These are phyloP conservation scores for Solanum chiquidenum DNA, from an alignment of 257 asterid genomes.

Conservation along the genomic window DNA sequence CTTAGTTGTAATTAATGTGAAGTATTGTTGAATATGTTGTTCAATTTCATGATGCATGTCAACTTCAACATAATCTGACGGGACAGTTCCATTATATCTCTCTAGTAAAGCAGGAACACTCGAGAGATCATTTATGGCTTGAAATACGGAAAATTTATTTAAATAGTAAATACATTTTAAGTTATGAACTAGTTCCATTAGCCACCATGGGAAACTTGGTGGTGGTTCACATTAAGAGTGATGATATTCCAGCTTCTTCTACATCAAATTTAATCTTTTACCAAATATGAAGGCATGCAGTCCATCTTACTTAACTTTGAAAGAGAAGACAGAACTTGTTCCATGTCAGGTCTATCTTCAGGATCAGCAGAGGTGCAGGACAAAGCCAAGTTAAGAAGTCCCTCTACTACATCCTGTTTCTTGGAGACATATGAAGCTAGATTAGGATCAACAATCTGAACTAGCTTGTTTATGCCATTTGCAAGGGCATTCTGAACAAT, in stretches of 20 bases:
- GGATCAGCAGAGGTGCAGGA: constrained; percentile 59
- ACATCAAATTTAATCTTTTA: background rate
- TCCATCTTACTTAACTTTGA: constrained; percentile 33
- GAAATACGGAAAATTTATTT: background rate
- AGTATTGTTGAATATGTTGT: background rate
- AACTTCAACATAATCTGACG: background rate
- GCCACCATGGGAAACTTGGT: background rate
- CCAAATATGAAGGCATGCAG: background rate
- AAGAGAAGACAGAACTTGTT: constrained; percentile 40
- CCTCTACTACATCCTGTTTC: constrained; percentile 37
- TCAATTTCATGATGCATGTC: background rate
- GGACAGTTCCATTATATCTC: background rate
- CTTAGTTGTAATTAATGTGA: background rate
- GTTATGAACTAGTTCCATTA: background rate
- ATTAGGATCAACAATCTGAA: constrained; percentile 41
- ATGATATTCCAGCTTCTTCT: background rate
- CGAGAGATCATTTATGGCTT: background rate
- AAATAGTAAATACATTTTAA: background rate
- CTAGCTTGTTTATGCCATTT: constrained; percentile 27
- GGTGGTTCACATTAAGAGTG: background rate
- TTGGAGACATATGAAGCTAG: constrained; percentile 22
- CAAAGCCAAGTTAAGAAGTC: constrained; percentile 49
- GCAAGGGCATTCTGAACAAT: constrained; percentile 41
- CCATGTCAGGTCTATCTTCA: constrained; percentile 63
- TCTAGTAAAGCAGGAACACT: background rate